phyloP scores from a whole-genome alignment of 345 rosid species.

The Cardamine resedifolia region DNA sequence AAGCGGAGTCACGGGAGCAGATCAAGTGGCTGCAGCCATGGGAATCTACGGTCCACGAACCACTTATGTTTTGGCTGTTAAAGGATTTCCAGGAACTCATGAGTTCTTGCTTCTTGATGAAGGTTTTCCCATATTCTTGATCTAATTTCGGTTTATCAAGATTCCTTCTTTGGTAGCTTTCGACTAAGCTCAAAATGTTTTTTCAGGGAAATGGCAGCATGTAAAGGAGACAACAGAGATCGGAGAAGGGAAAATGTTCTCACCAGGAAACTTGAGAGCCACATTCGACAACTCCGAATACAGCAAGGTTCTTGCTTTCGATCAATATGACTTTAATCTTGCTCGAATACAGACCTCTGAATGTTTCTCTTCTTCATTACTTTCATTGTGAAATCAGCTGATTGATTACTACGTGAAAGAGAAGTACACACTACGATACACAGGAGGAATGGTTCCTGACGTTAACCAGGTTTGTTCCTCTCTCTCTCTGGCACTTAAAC shows the following conservation, averaged over 20 bases:
- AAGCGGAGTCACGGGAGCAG: constrained; percentile 78
- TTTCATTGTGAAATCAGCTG: constrained; percentile 46
- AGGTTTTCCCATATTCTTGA: constrained; percentile 49
- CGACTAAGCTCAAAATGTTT: constrained; percentile 3
- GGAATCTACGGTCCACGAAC: constrained; percentile 95
- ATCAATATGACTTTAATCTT: neutral
- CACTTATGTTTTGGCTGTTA: constrained; percentile 84
- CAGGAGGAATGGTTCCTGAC: constrained; percentile 99
- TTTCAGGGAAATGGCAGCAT: constrained; percentile 90
- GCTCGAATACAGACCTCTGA: constrained; percentile 4
- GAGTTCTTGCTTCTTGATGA: constrained; percentile 99
- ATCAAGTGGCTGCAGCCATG: constrained; percentile 96
- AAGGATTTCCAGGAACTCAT: constrained; percentile 86
- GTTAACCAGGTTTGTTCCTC: constrained; percentile 70
- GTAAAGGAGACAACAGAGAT: constrained; percentile 91
- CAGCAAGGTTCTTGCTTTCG: constrained; percentile 48
- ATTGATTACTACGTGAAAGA: constrained; percentile 82
- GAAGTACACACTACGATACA: constrained; percentile 96
- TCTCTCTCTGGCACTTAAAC: neutral
- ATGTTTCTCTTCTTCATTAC: constrained; percentile 1
- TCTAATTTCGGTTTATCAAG: neutral
- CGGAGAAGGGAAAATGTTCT: constrained; percentile 86
- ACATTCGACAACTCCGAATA: constrained; percentile 87
- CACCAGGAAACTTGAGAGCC: constrained; percentile 98
- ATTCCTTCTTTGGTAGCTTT: constrained; percentile 11